These are phyloP conservation scores for Wallacemonas sp. DNA, from an alignment of 208 protist species.

Conservation along the genomic window DNA sequence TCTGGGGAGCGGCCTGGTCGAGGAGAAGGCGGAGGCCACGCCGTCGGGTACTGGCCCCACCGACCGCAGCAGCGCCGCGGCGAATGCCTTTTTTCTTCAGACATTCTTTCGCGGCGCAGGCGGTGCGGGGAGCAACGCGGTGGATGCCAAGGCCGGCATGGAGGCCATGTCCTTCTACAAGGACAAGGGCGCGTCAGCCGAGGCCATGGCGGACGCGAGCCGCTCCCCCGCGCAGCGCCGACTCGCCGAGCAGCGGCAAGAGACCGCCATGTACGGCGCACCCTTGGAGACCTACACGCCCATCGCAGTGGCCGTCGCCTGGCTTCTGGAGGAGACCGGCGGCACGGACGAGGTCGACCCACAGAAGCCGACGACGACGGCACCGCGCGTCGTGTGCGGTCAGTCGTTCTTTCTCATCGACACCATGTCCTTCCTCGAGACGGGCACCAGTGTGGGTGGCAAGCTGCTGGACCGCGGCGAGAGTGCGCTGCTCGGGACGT, in stretches of 20 bases:
- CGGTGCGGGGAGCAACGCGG: conserved; percentile 29
- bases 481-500: background rate
- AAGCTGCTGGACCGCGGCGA: background rate
- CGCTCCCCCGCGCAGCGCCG: conserved; percentile 26
- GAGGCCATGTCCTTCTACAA: conserved; percentile 61
- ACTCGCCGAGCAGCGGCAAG: conserved; percentile 26
- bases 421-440: conserved; percentile 51
- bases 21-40: conserved; percentile 18
- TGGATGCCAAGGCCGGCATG: conserved; percentile 10
- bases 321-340: conserved; percentile 40
- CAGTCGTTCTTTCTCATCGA: conserved; percentile 79
- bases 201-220: conserved; percentile 19
- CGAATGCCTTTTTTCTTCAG: conserved; percentile 67
- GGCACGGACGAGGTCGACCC: conserved; percentile 7
- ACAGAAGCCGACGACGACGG: background rate
- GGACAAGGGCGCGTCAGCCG: conserved; percentile 50
- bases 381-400: conserved; percentile 24
- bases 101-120: conserved; percentile 62
- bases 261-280: conserved; percentile 33
- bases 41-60: conserved; percentile 31
- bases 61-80: conserved; percentile 27
- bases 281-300: conserved; percentile 70
- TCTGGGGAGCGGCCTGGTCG: background rate
- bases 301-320: conserved; percentile 63
- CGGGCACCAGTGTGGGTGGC: background rate